These are phyloP conservation scores for Jimgerdemannia lactiflua DNA, from an alignment of 192 early-diverging fungal genomes.

Conservation along the genomic window DNA sequence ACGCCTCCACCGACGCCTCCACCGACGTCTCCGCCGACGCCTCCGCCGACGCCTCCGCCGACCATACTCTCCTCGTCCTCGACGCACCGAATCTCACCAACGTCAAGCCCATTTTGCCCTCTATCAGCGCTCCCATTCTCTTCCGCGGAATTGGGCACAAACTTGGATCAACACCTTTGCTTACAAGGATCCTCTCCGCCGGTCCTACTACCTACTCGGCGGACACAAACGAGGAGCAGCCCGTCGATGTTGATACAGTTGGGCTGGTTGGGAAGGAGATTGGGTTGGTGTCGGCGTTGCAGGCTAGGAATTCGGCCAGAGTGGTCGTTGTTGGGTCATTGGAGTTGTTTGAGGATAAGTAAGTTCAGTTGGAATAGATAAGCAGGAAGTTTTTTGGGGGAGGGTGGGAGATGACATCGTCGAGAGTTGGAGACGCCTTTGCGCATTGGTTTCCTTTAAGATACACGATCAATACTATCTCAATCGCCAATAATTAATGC, in stretches of 20 bases:
- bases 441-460: too few species aligned
- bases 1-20: slow-evolving; percentile 30
- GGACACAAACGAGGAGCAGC: slow-evolving; percentile 39
- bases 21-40: slow-evolving; percentile 56
- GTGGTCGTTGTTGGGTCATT: slow-evolving; percentile 80
- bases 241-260: slow-evolving; percentile 21
- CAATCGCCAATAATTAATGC: not conserved
- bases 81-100: slow-evolving; percentile 36
- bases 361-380: slow-evolving; percentile 19
- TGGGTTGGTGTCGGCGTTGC: slow-evolving; percentile 79
- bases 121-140: slow-evolving; percentile 49
- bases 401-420: too few species aligned
- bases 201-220: slow-evolving; percentile 67
- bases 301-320: slow-evolving; percentile 87
- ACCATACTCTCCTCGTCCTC: slow-evolving; percentile 33
- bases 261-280: slow-evolving; percentile 57
- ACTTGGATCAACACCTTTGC: slow-evolving; percentile 61
- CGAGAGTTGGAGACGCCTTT: too few species aligned
- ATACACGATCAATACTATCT: too few species aligned
- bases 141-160: slow-evolving; percentile 81
- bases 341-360: slow-evolving; percentile 80
- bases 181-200: slow-evolving; percentile 53
- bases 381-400: not conserved
- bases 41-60: slow-evolving; percentile 30
- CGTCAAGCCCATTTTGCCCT: slow-evolving; percentile 37